Conservation (phyloP, 805 yeast genomes). For the Saturnispora dispora region DNA sequence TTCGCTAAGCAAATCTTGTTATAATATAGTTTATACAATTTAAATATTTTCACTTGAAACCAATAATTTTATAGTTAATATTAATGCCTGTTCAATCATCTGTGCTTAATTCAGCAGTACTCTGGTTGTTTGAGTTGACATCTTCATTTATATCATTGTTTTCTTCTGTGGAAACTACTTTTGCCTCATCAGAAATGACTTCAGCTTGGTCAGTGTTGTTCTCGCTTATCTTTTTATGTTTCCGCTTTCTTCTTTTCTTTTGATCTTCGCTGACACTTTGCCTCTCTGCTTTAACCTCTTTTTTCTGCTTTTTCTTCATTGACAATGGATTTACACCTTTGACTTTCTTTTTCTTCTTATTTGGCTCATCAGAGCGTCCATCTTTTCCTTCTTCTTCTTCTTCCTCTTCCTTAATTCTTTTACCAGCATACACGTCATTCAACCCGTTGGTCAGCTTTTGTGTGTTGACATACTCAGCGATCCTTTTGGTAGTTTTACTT, state of each 20-base stretch:
- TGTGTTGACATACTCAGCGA: conserved; percentile 45
- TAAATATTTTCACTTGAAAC: not conserved
- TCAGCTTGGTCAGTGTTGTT: not conserved
- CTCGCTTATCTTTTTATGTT: not conserved
- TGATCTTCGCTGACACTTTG: not conserved
- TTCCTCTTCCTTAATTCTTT: conserved; percentile 18
- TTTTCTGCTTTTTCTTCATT: conserved; percentile 59
- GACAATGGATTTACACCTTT: conserved; percentile 88
- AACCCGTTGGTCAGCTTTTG: conserved; percentile 70
- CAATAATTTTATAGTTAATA: not conserved
- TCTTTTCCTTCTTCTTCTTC: conserved; percentile 15
- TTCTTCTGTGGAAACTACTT: not conserved
- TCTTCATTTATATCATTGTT: not conserved
- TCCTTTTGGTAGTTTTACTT: conserved; percentile 55
- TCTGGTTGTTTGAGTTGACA: not conserved
- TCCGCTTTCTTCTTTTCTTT: conserved; percentile 5
- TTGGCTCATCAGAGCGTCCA: conserved; percentile 15
- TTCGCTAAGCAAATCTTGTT: not conserved
- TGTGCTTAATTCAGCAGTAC: not conserved
- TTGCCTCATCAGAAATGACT: not conserved
- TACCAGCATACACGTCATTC: conserved; percentile 53
- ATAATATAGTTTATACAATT: not conserved
- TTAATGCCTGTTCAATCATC: not conserved
- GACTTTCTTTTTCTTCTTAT: conserved; percentile 32
- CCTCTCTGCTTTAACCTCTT: not conserved